Percentiles rank a stretch among this genome's conserved stretches.
Evolutionary conservation across 169 alveolate genomes (phyloP).

Genomic region (Plasmodium knowlesi): DNA sequence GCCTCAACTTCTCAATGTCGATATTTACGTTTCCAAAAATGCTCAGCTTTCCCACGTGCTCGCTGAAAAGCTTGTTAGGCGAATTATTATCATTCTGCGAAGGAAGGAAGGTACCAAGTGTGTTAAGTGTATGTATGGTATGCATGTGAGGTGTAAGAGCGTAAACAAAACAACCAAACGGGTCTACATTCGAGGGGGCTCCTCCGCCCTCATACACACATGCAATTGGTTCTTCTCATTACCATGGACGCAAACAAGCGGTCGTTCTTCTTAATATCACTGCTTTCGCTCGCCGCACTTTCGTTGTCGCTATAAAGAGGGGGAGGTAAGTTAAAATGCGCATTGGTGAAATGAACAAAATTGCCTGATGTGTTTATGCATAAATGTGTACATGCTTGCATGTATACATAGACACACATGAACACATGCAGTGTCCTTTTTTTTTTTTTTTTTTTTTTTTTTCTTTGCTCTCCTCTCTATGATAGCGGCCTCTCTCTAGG

Average conservation of each 20-base stretch:
- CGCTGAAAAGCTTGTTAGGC: constrained; percentile 55
- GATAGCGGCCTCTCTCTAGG: not conserved
- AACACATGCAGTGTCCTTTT: too few species aligned
- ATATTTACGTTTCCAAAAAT: constrained; percentile 44
- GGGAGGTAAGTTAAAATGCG: not conserved
- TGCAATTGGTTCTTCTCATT: not conserved
- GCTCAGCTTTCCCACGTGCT: constrained; percentile 38
- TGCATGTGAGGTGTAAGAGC: too few species aligned
- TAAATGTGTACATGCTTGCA: not conserved
- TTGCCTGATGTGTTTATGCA: not conserved
- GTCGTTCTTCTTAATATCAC: constrained; percentile 62
- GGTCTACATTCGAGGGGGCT: not conserved
- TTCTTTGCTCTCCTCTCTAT: not conserved
- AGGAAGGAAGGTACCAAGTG: not conserved
- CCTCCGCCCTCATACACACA: not conserved
- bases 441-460: too few species aligned
- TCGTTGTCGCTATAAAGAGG: constrained; percentile 42
- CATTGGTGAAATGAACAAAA: not conserved
- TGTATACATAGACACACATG: not conserved
- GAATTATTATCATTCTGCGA: constrained; percentile 47
- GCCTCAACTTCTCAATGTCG: constrained; percentile 44
- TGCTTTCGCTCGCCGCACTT: constrained; percentile 36
- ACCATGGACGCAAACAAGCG: constrained; percentile 69
- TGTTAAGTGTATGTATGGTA: not conserved
- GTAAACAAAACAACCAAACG: not conserved